Evolutionary conservation across 1,284 basidiomycete genomes (phyloP), one percentile per base, ranked within the genome.

Genomic region (Cutaneotrichosporon arboriforme): DNA sequence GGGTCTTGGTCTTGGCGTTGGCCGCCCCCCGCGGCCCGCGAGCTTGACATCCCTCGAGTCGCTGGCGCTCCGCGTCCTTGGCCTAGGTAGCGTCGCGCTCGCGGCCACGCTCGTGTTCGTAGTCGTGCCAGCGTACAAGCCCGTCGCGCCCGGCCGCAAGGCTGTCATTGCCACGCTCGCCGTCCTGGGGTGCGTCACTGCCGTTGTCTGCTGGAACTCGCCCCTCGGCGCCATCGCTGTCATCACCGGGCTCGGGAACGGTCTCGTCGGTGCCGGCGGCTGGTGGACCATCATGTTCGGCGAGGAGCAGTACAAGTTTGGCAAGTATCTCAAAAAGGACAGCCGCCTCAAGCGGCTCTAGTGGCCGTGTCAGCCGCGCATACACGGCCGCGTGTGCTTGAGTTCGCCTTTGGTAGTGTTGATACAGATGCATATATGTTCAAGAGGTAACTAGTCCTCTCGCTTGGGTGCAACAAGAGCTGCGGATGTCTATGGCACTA

Each of bases 261-360:
- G 58, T 1, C 20, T 63, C 8, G 51, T 76, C 2, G 68, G 64
- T 0, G 52, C 67, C 9, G 75, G 72, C 70, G 74, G 72, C 2
- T 74, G 70, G 68, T 75, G 72, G 71, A 64, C 68, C 3, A 56
- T 72, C 18, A 64, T 69, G 20, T 76, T 76, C 59, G 73, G 73
- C 1, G 60, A 63, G 17, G 65, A 65, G 7, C 51, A 51, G 26
- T 55, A 57, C 26, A 58, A 61, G 42, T 55, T 64, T 23, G 52
- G 50, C 39, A 66, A 64, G 53, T 62, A 57, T 31, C 55, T 59
- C 34, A 58, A 64, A 47, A 43, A 51, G 34, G 62, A 65, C 53
- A 50, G 50, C 43, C 39, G 59, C 10, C 33, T 57, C n/a, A 60
- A 57, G 52, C 47, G 46, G 22, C 46, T 60, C 7, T 60, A 49